Conservation (phyloP, 2,329 filamentous ascomycete species). For the Penicillium thymicola region DNA sequence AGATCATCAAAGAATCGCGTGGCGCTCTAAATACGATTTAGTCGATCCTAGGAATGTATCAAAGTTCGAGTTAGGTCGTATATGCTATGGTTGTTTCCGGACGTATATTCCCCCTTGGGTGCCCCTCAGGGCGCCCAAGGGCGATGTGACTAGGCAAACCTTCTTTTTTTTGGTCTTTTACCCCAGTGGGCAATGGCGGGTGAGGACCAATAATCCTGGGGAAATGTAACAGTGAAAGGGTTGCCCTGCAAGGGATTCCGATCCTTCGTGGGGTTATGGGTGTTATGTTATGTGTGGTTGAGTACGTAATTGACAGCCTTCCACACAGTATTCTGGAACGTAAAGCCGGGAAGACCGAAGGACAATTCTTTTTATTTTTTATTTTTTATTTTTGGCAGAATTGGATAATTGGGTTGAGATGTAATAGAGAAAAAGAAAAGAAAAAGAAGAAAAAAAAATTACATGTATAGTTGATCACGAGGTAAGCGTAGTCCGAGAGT, state of each 20-base stretch:
- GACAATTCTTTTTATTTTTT: no score
- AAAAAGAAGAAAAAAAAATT: background rate
- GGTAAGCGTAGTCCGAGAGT: constrained; percentile 14
- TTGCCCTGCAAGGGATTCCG: constrained; percentile 1
- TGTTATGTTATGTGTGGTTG: background rate
- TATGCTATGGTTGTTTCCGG: constrained; percentile 15
- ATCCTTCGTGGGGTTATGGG: background rate
- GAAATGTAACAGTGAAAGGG: background rate
- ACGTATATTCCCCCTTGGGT: constrained; percentile 11
- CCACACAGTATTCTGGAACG: constrained; percentile 16
- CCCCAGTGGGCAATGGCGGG: constrained; percentile 5
- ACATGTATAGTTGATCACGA: background rate
- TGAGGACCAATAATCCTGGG: background rate
- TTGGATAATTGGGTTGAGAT: background rate
- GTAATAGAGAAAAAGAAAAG: background rate
- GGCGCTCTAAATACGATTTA: constrained; percentile 15
- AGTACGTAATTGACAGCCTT: constrained; percentile 9
- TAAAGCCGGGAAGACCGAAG: background rate
- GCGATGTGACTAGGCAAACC: constrained; percentile 15
- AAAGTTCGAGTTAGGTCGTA: background rate
- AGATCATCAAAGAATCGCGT: constrained; percentile 19
- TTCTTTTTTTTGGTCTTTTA: constrained; percentile 6
- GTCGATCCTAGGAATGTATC: constrained; percentile 15
- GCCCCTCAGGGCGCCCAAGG: background rate
- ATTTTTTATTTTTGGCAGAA: background rate